A percentile compares a stretch with the other conserved stretches of the same genome.
These are phyloP conservation scores for Aurinia saxatilis DNA, from an alignment of 345 rosid species.

Conservation along the genomic window DNA sequence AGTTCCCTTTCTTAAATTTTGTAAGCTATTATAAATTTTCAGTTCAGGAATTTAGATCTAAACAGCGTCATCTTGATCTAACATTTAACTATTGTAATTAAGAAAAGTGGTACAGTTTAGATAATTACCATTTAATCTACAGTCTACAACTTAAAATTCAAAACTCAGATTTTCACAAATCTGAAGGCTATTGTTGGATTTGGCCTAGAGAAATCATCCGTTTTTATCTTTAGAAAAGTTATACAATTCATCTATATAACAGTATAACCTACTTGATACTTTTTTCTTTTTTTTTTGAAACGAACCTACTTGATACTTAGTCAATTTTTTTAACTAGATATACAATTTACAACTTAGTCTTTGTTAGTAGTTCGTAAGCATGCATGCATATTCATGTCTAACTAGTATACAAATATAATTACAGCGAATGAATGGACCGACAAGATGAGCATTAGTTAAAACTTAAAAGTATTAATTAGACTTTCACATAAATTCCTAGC, in stretches of 20 bases:
- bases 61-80: not conserved
- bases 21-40: not conserved
- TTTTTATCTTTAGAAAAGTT: too few species aligned
- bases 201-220: too few species aligned
- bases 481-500: conserved; percentile 28
- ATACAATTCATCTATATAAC: too few species aligned
- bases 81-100: too few species aligned
- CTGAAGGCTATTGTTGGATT: too few species aligned
- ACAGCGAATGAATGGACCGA: conserved; percentile 27
- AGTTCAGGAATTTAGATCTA: conserved; percentile 3
- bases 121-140: too few species aligned
- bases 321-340: not conserved
- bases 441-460: conserved; percentile 1
- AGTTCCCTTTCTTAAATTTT: not conserved
- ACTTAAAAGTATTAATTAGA: not conserved
- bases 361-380: not conserved
- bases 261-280: not conserved
- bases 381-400: not conserved
- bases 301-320: not conserved
- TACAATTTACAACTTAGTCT: not conserved
- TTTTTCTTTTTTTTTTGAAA: too few species aligned
- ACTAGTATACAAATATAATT: not conserved
- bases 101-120: too few species aligned
- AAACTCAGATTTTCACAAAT: too few species aligned
- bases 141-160: too few species aligned